phyloP scores from a whole-genome alignment of 2,329 filamentous ascomycete species.

The Fusarium euwallaceae region DNA sequence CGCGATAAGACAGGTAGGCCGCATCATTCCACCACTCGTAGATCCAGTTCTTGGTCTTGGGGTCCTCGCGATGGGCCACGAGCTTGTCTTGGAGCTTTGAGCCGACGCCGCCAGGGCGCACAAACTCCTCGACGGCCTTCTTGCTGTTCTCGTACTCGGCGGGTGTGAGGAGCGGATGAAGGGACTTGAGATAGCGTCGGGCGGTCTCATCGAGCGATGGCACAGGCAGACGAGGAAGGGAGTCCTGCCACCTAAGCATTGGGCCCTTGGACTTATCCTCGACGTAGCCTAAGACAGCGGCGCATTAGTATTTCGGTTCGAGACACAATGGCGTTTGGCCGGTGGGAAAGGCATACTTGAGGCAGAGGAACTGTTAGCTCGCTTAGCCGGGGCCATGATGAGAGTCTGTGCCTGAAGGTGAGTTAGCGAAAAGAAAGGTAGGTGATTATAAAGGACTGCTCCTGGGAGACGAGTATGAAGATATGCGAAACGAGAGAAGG shows the following conservation, averaged over 20 bases:
- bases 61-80: slow-evolving; percentile 81
- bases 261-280: slow-evolving; percentile 84
- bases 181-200: slow-evolving; percentile 82
- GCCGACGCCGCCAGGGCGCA: slow-evolving; percentile 87
- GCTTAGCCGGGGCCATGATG: slow-evolving; percentile 66
- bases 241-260: slow-evolving; percentile 89
- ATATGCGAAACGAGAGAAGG: background rate
- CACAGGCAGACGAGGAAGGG: slow-evolving; percentile 83
- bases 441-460: background rate
- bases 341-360: slow-evolving; percentile 56
- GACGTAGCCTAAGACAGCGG: slow-evolving; percentile 72
- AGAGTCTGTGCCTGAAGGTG: slow-evolving; percentile 39
- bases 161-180: slow-evolving; percentile 79
- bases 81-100: slow-evolving; percentile 90
- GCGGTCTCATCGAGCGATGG: slow-evolving; percentile 87
- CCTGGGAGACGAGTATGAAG: background rate
- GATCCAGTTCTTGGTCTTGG: slow-evolving; percentile 92
- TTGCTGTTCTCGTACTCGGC: slow-evolving; percentile 79
- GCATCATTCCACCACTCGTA: slow-evolving; percentile 98
- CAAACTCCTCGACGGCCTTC: slow-evolving; percentile 88
- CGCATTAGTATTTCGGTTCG: slow-evolving; percentile 32
- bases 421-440: slow-evolving; percentile 18
- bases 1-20: slow-evolving; percentile 92
- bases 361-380: slow-evolving; percentile 69
- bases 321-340: background rate